Evolutionary conservation across 495 filamentous ascomycete species (phyloP).

Genomic region (Xylaria castorea): DNA sequence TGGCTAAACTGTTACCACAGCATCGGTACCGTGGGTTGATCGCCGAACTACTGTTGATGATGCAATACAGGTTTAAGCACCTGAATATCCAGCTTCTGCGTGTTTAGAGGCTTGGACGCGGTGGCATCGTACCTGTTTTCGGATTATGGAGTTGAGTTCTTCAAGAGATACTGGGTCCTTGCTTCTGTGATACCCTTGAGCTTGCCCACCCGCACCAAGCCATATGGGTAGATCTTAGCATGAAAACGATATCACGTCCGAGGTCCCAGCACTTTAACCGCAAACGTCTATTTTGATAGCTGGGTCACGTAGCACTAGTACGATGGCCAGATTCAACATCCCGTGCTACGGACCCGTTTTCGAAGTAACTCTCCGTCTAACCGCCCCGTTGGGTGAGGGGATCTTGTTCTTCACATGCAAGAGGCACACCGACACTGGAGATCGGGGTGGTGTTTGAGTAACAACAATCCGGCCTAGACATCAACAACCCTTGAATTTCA

Average conservation of each 20-base stretch:
- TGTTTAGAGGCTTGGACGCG: background rate
- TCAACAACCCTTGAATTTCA: background rate
- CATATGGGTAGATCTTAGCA: background rate
- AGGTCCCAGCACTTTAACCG: background rate
- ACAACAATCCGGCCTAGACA: background rate
- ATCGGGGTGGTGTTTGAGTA: too few relatives aligned
- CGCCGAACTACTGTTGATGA: background rate
- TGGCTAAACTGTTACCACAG: background rate
- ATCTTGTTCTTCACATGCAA: background rate
- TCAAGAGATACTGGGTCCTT: background rate
- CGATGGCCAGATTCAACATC: background rate
- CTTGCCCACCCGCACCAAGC: background rate
- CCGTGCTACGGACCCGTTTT: slow-evolving; percentile 1
- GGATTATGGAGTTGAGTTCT: background rate
- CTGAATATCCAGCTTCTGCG: background rate
- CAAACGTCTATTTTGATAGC: background rate
- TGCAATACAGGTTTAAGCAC: background rate
- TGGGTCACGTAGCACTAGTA: background rate
- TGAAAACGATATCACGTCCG: background rate
- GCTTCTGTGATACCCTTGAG: background rate
- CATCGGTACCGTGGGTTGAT: background rate
- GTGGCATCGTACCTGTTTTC: background rate
- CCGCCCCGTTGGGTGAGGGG: slow-evolving; percentile 6
- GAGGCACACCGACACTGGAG: background rate
- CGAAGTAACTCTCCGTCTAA: background rate